Percentiles rank a stretch among this genome's conserved stretches.
Conservation (phyloP, 2,329 filamentous ascomycete species). For the Kalaharituber pfeilii region DNA sequence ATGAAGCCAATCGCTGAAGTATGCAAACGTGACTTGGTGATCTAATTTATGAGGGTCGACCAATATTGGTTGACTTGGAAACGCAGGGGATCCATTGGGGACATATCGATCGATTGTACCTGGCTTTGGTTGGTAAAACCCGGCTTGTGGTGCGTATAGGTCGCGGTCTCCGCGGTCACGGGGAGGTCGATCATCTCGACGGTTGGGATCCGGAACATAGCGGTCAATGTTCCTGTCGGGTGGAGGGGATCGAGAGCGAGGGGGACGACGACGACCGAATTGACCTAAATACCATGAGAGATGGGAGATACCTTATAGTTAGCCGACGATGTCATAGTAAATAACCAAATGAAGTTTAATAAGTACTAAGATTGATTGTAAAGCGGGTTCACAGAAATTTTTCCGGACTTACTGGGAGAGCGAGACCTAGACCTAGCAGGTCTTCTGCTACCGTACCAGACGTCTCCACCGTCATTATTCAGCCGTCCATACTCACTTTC, state of each 20-base stretch:
- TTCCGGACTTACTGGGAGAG: not conserved
- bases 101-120: slow-evolving; percentile 22
- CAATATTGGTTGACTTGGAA: slow-evolving; percentile 13
- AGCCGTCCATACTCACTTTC: not conserved
- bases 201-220: slow-evolving; percentile 49
- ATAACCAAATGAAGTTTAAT: too few species aligned
- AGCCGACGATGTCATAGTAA: not conserved
- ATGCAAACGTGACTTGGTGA: slow-evolving; percentile 22
- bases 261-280: slow-evolving; percentile 17
- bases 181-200: slow-evolving; percentile 6
- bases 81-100: slow-evolving; percentile 14
- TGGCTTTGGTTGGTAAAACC: slow-evolving; percentile 2
- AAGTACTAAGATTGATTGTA: too few species aligned
- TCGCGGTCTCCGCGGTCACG: slow-evolving; percentile 1
- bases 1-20: slow-evolving; percentile 23
- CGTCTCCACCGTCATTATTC: not conserved
- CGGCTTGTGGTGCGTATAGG: not conserved
- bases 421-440: not conserved
- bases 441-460: not conserved
- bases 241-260: slow-evolving; percentile 34
- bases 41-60: slow-evolving; percentile 22
- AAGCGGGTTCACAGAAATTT: too few species aligned
- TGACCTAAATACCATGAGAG: too few species aligned
- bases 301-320: not conserved
- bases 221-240: slow-evolving; percentile 55